These are phyloP conservation scores for Avicennia marina DNA, from an alignment of 257 asterid species.

Conservation along the genomic window DNA sequence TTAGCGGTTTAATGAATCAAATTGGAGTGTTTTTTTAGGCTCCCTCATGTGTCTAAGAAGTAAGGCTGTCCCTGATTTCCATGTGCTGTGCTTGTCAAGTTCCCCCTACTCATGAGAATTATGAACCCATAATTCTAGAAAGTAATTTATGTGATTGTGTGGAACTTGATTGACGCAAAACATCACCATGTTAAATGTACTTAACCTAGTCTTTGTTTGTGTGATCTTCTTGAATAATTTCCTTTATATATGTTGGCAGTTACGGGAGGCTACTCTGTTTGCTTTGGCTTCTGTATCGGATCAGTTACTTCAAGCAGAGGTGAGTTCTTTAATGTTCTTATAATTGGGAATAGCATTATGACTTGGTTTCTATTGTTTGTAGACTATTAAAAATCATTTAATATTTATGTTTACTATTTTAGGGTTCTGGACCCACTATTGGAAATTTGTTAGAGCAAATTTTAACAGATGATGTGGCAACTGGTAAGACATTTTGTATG, in stretches of 20 bases:
- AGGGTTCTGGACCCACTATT: constrained; percentile 60
- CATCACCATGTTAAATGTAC: not conserved
- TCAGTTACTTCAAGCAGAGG: constrained; percentile 83
- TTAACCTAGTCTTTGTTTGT: constrained; percentile 7
- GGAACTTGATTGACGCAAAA: constrained; percentile 10
- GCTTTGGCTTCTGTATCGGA: constrained; percentile 87
- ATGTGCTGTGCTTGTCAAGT: not conserved
- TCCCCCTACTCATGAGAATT: not conserved
- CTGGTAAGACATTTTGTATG: constrained; percentile 40
- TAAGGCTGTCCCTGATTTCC: not conserved
- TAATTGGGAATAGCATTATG: not conserved
- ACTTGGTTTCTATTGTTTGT: constrained; percentile 16
- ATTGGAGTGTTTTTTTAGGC: not conserved
- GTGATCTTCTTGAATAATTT: constrained; percentile 5
- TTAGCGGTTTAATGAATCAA: not conserved
- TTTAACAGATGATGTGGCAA: constrained; percentile 76
- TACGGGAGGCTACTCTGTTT: constrained; percentile 85
- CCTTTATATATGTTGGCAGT: constrained; percentile 42
- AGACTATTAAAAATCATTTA: not conserved
- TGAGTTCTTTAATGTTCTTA: constrained; percentile 23
- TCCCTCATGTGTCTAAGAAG: not conserved
- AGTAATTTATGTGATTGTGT: not conserved
- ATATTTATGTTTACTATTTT: constrained; percentile 19
- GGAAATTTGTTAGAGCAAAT: constrained; percentile 63
- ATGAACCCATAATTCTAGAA: not conserved